A percentile compares a stretch with the other conserved stretches of the same genome.
Evolutionary conservation across 495 filamentous ascomycete genomes (phyloP).

Genomic region (Jackrogersella multiformis): DNA sequence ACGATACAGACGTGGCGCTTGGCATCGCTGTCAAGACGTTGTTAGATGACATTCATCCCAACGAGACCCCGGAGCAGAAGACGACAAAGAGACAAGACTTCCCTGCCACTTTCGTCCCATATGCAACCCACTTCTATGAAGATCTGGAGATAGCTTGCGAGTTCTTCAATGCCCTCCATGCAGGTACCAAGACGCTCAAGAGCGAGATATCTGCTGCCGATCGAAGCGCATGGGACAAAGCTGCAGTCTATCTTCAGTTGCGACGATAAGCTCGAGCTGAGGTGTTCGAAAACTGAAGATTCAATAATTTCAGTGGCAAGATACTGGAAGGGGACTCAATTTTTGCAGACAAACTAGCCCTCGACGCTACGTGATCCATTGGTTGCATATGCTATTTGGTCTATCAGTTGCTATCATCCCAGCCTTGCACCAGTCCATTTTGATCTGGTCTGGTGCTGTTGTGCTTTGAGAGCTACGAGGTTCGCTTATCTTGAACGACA

Average conservation of each 20-base stretch:
- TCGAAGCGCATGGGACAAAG: constrained; percentile 69
- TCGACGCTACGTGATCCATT: not conserved
- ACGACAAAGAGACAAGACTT: constrained; percentile 65
- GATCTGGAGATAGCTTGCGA: constrained; percentile 84
- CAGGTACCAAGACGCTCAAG: constrained; percentile 69
- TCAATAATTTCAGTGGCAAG: not conserved
- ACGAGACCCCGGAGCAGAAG: constrained; percentile 68
- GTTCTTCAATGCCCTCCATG: constrained; percentile 83
- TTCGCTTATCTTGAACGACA: not conserved
- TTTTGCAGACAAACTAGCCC: constrained; percentile 1
- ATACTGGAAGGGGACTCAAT: not conserved
- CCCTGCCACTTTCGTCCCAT: constrained; percentile 74
- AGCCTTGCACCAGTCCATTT: not conserved
- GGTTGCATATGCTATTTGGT: constrained; percentile 25
- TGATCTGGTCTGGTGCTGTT: constrained; percentile 8
- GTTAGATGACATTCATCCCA: constrained; percentile 79
- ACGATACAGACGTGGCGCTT: constrained; percentile 82
- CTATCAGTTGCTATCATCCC: constrained; percentile 1
- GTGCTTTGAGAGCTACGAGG: not conserved
- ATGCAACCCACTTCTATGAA: constrained; percentile 74
- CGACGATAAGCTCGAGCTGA: constrained; percentile 33
- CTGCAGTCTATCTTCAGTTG: constrained; percentile 67
- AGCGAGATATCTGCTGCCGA: constrained; percentile 67
- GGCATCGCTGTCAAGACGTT: constrained; percentile 93
- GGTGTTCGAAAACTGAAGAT: not conserved